Conservation (phyloP, 169 alveolate species). For the Eimeria acervulina region DNA sequence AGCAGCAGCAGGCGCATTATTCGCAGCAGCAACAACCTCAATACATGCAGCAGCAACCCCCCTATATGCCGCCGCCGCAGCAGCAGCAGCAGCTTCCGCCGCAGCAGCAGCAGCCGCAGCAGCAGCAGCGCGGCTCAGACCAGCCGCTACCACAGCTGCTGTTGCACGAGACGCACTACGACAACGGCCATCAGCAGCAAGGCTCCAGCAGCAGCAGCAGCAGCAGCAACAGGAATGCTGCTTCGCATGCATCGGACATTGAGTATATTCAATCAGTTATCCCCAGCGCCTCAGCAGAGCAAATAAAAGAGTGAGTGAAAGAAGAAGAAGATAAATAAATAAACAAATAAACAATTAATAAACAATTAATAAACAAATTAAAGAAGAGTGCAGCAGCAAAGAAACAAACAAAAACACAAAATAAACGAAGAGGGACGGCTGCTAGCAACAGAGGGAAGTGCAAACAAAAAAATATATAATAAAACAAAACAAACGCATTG, state of each 20-base stretch:
- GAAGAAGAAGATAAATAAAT: background rate
- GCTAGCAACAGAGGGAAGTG: no score
- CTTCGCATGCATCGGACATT: background rate
- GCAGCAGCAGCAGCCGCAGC: conserved; percentile 15
- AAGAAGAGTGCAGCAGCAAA: no score
- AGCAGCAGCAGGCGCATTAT: no score
- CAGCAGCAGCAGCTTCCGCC: conserved; percentile 29
- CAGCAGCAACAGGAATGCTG: conserved; percentile 4
- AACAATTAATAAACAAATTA: no score
- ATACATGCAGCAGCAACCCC: background rate
- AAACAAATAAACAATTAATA: no score
- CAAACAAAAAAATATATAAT: no score
- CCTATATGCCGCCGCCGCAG: background rate
- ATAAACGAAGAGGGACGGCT: no score
- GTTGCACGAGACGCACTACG: background rate
- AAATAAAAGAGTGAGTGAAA: background rate
- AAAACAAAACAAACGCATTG: no score
- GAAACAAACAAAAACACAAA: no score
- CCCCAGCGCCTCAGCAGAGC: background rate
- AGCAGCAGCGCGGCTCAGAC: conserved; percentile 12
- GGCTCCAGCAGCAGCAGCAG: conserved; percentile 37
- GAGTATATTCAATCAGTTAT: background rate
- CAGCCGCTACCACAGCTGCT: background rate
- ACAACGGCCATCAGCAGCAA: background rate
- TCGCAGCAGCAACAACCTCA: conserved; percentile 6